Evolutionary conservation across 2,329 filamentous ascomycete species (phyloP), one percentile per base, ranked within the genome.

Genomic region (Ophiostoma novo-ulmi): DNA sequence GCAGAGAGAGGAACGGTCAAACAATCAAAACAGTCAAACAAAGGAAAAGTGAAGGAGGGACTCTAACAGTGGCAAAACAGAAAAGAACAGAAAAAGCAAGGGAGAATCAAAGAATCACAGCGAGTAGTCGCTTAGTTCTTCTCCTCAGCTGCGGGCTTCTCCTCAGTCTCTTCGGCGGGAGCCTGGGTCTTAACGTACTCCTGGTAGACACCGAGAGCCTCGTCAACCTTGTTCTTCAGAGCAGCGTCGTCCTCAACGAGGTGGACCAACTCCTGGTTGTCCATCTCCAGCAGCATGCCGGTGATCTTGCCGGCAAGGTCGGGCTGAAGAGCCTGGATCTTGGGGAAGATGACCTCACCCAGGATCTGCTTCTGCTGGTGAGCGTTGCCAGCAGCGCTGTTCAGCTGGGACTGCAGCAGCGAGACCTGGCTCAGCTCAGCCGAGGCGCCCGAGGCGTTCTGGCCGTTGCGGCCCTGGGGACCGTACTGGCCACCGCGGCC

Each of bases 261-360:
- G 83, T 92, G 92, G 79, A 99, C 87, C 77, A 99, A 85, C 85
- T 99, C 95, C 71, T 86, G 80, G 83, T 98, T 98, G 78, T 98
- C 95, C 95, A 99, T 99, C 88, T 99, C 95, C 77, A 99, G 84
- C 77, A 99, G 91, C 95, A 99, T 99, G 83, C 95, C 95, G 73
- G 95, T 99, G 81, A 99, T 98, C 90, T 99, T 99, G 80, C 95
- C 95, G 74, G 95, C 95, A 78, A 99, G 87, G 77, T 97, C 94
- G 72, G 93, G 91, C 85, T 99, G 95, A 82, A 97, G 90, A 76
- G 88, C 89, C 81, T 94, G 89, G 78, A 99, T 98, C 91, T 98
- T 99, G 79, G 95, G 95, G 87, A 98, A 99, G 77, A 99, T 91
- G 76, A 93, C 90, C 84, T 99, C 95, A 80, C 95, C 95, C 70